Evolutionary conservation across 225 moss, liverwort and hornwort species (phyloP).

Genomic region (Anthoceros angustus): DNA sequence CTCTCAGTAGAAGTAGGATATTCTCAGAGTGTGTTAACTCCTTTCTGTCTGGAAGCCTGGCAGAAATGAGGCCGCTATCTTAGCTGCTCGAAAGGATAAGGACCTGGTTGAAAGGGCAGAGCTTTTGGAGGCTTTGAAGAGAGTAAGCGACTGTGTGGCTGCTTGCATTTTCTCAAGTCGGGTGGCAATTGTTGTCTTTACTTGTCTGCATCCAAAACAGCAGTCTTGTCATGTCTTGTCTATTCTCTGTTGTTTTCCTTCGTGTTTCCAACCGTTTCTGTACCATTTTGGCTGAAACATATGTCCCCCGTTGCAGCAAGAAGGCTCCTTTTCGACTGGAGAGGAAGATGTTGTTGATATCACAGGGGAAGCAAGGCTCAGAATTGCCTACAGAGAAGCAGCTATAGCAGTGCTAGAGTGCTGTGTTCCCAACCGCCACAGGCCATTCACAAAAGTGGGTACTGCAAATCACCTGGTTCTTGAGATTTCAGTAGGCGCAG

Average conservation of each 20-base stretch:
- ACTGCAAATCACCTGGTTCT: not conserved
- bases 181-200: not conserved
- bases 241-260: not conserved
- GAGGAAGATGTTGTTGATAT: conserved; percentile 83
- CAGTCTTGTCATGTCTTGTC: not conserved
- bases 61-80: conserved; percentile 98
- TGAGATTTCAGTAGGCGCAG: not conserved
- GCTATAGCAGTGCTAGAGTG: conserved; percentile 86
- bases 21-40: not conserved
- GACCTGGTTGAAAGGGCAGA: conserved; percentile 70
- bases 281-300: conserved; percentile 9
- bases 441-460: conserved; percentile 73
- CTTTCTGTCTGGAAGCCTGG: not conserved
- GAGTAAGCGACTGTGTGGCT: conserved; percentile 26
- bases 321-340: conserved; percentile 85
- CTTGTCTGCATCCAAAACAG: not conserved
- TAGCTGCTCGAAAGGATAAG: conserved; percentile 90
- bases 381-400: conserved; percentile 88
- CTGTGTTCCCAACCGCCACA: conserved; percentile 55
- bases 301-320: conserved; percentile 42
- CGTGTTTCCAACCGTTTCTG: not conserved
- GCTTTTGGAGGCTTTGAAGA: conserved; percentile 65
- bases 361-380: conserved; percentile 75
- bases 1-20: conserved; percentile 7
- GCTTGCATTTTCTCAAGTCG: not conserved